Conservation (phyloP, 2,329 filamentous ascomycete species). For the Phialemoniopsis sp. region DNA sequence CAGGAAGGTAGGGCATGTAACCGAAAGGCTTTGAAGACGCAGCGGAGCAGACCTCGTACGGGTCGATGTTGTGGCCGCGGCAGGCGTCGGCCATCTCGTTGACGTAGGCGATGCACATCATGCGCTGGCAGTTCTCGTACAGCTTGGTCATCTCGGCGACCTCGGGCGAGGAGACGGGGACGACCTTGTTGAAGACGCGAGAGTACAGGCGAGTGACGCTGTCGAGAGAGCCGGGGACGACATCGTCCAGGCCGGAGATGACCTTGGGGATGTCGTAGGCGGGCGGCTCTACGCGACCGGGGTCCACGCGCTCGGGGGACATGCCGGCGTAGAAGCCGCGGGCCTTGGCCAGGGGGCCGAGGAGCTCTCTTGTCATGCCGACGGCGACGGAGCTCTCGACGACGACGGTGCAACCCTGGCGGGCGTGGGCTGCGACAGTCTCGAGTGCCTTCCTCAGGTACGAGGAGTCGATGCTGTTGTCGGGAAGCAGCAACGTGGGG, state of each 20-base stretch:
- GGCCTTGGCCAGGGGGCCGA: constrained; percentile 37
- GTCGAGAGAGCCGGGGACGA: constrained; percentile 37
- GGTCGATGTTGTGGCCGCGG: constrained; percentile 36
- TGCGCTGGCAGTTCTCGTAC: constrained; percentile 55
- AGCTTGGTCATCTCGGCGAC: constrained; percentile 56
- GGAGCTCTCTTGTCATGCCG: constrained; percentile 46
- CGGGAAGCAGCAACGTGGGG: constrained; percentile 41
- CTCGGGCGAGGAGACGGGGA: constrained; percentile 46
- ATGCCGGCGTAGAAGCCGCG: constrained; percentile 41
- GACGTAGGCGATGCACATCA: constrained; percentile 49
- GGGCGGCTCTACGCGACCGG: constrained; percentile 36
- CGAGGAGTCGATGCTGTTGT: constrained; percentile 43
- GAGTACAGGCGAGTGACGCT: constrained; percentile 40
- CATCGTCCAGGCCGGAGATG: constrained; percentile 48
- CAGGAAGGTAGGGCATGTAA: constrained; percentile 41
- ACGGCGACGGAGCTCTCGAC: constrained; percentile 51
- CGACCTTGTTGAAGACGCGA: constrained; percentile 39
- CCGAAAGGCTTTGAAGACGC: constrained; percentile 50
- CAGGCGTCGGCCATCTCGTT: constrained; percentile 56
- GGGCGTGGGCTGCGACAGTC: constrained; percentile 33
- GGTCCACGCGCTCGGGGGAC: constrained; percentile 50
- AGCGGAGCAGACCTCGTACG: constrained; percentile 44
- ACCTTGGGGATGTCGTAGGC: constrained; percentile 45
- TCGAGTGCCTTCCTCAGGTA: constrained; percentile 38
- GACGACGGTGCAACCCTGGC: constrained; percentile 40